Evolutionary conservation across 1,284 basidiomycete species (phyloP).

Genomic region (Microbotryomycetes sp.): DNA sequence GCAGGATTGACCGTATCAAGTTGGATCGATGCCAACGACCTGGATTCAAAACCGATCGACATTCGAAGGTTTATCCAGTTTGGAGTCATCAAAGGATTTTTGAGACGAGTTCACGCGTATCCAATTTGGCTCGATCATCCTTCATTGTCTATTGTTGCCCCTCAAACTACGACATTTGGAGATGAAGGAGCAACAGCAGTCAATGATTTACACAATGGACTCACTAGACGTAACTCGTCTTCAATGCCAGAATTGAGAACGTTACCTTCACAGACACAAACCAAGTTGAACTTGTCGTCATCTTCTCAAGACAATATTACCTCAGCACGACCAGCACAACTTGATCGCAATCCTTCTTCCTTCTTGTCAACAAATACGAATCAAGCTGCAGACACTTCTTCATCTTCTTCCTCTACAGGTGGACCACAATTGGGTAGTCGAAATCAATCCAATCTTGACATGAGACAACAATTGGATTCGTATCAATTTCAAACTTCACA

Average conservation of each 20-base stretch:
- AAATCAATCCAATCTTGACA: neutral
- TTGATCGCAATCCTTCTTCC: neutral
- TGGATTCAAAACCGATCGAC: slow-evolving; percentile 72
- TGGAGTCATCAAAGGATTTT: slow-evolving; percentile 97
- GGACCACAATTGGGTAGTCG: neutral
- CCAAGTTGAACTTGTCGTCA: neutral
- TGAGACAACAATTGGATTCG: neutral
- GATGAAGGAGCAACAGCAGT: neutral
- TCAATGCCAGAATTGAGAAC: neutral
- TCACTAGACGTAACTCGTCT: neutral
- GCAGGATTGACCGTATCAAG: slow-evolving; percentile 76
- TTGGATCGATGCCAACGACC: slow-evolving; percentile 78
- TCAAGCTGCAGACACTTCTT: too few relatives aligned
- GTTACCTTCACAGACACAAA: neutral
- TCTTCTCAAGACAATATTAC: neutral
- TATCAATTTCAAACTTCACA: neutral
- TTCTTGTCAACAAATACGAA: neutral
- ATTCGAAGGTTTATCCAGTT: slow-evolving; percentile 92
- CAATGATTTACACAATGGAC: neutral
- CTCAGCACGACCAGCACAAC: neutral
- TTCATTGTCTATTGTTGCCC: slow-evolving; percentile 2
- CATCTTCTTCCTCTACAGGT: neutral
- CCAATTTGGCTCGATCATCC: slow-evolving; percentile 53
- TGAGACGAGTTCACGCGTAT: slow-evolving; percentile 86
- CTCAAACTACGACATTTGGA: neutral